phyloP scores from a whole-genome alignment of 208 protist species.

The Acanthamoeba healyi region DNA sequence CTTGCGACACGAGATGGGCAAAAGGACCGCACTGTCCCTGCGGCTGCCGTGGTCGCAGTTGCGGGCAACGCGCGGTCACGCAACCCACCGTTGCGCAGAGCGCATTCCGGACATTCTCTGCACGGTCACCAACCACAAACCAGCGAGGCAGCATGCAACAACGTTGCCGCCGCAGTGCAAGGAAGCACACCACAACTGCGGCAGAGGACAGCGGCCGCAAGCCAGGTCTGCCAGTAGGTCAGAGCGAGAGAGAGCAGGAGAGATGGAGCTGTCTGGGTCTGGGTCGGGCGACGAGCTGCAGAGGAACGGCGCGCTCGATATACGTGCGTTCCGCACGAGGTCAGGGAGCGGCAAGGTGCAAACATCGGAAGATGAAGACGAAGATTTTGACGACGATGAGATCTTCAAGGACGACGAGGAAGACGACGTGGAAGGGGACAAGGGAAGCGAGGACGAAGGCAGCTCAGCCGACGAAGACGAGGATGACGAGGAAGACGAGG shows the following conservation, averaged over 20 bases:
- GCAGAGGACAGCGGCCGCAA: not conserved
- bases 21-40: too few relatives aligned
- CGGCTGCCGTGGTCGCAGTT: too few relatives aligned
- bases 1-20: too few relatives aligned
- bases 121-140: too few relatives aligned
- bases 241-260: not conserved
- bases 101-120: too few relatives aligned
- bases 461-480: too few relatives aligned
- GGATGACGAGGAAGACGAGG: not conserved
- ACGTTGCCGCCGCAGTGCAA: not conserved
- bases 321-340: not conserved
- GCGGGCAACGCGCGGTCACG: too few relatives aligned
- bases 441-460: too few relatives aligned
- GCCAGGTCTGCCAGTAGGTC: too few relatives aligned
- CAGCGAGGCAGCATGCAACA: too few relatives aligned
- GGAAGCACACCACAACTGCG: not conserved
- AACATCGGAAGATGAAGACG: slow-evolving; percentile 18
- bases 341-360: not conserved
- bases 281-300: not conserved
- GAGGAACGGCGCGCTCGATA: not conserved
- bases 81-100: too few relatives aligned
- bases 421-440: not conserved
- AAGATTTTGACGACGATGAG: not conserved
- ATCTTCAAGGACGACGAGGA: not conserved
- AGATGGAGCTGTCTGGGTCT: slow-evolving; percentile 3